Conservation (phyloP, 208 protist genomes). For the Acanthamoeba healyi region DNA sequence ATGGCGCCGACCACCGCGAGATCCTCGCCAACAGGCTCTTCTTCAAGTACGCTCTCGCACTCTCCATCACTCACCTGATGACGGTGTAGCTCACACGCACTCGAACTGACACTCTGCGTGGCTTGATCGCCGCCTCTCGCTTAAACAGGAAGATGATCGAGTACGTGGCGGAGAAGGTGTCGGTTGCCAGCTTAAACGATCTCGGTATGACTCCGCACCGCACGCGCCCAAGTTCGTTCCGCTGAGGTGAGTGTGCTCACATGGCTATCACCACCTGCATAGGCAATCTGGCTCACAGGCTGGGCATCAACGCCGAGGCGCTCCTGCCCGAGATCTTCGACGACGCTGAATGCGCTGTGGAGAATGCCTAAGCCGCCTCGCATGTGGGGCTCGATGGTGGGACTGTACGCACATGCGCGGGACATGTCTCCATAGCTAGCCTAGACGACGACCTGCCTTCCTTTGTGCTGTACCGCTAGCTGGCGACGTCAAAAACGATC, state of each 20-base stretch:
- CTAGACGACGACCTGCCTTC: too few species aligned
- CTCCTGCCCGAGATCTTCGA: not conserved
- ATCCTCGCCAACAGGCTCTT: conserved; percentile 67
- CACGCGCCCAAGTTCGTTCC: not conserved
- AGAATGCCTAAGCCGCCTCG: not conserved
- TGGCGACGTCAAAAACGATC: too few species aligned
- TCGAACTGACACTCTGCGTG: too few species aligned
- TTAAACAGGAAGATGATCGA: conserved; percentile 65
- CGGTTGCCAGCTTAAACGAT: not conserved
- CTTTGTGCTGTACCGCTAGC: too few species aligned
- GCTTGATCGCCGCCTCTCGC: too few species aligned
- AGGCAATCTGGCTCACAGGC: not conserved
- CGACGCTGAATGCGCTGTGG: not conserved
- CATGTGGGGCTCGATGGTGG: too few species aligned
- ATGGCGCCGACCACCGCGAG: conserved; percentile 50
- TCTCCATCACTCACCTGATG: too few species aligned
- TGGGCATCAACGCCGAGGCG: not conserved
- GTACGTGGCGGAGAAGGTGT: conserved; percentile 48
- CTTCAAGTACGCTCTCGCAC: not conserved
- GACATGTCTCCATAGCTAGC: too few species aligned
- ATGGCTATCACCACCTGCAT: too few species aligned
- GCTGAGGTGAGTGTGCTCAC: not conserved
- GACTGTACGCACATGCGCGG: too few species aligned
- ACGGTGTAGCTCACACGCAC: too few species aligned
- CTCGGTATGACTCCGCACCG: too few species aligned